Conservation (phyloP, 805 yeast genomes). For the Myxozyma sirexii region DNA sequence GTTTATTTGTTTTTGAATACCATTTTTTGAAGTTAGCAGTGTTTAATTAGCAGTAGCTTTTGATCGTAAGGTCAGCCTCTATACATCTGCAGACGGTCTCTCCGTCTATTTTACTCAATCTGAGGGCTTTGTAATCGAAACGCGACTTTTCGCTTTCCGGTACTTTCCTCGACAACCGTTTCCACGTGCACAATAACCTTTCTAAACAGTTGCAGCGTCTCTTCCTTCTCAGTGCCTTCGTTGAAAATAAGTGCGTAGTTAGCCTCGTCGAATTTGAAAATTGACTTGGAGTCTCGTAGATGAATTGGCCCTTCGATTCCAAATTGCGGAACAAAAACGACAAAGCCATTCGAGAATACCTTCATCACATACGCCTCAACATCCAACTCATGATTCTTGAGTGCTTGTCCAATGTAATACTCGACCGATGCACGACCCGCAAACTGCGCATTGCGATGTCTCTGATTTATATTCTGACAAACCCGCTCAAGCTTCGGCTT, state of each 20-base stretch:
- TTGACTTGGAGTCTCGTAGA: slow-evolving; percentile 67
- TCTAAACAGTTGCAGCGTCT: slow-evolving; percentile 72
- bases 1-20: too few species aligned
- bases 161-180: slow-evolving; percentile 78
- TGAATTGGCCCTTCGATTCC: slow-evolving; percentile 94
- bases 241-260: slow-evolving; percentile 65
- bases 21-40: neutral
- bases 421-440: slow-evolving; percentile 99
- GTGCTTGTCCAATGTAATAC: slow-evolving; percentile 96
- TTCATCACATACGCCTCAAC: slow-evolving; percentile 92
- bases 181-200: slow-evolving; percentile 80
- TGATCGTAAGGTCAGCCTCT: too few species aligned
- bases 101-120: neutral
- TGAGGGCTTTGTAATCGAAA: slow-evolving; percentile 45
- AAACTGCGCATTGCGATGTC: slow-evolving; percentile 97
- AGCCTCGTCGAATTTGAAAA: slow-evolving; percentile 75
- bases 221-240: slow-evolving; percentile 49
- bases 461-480: slow-evolving; percentile 83
- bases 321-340: slow-evolving; percentile 89
- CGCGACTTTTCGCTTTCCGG: slow-evolving; percentile 92
- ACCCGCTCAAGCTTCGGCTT: slow-evolving; percentile 86
- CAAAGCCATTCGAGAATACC: slow-evolving; percentile 92
- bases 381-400: slow-evolving; percentile 75
- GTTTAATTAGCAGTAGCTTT: too few species aligned
- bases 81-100: too few species aligned